Base-by-base conservation (phyloP, 2,329 filamentous ascomycete species). In the Cytospora chrysosperma region DNA sequence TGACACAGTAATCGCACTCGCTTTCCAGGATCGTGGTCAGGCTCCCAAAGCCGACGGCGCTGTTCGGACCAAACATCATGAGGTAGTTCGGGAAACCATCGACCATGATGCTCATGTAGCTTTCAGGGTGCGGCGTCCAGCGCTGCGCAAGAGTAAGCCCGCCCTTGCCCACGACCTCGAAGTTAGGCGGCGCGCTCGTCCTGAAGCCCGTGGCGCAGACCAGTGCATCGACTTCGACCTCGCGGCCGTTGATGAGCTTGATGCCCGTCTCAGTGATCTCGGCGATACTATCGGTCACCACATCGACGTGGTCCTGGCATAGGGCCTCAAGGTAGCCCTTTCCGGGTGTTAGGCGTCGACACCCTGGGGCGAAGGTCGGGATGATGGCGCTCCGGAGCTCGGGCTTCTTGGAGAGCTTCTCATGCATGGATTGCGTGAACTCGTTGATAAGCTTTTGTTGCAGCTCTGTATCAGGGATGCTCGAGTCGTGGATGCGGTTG, bases 11-110 rank as follows among this genome's bases (percentile, higher is more conserved):
- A 65, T 85, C 82, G 47, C 74, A 78, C 67, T 78, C 78, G 72
- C 75, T 72, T 68, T 83, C 81, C 59, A 82, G 74, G 52, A 82
- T 80, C 59, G 74, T 75, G 51, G 76, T 78, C 56, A 83, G 72
- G 37, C 75, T 78, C 8, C 81, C 81, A 53, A 77, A 76, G 24
- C 81, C 81, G 62, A 82, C 77, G 49, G 75, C 75, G 24, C 75
- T 76, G 70, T 82, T 83, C 47, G 81, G 81, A 0, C 81, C 81
- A 52, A 80, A 75, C 70, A 81, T 75, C 69, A 82, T 75, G 51
- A 83, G 74, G 64, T 77, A 76, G 72, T 83, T 84, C 4, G 81
- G 81, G 67, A 83, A 82, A 5, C 73, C 71, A 67, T 81, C 78
- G 43, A 79, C 75, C 21, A 77, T 75, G 0, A 83, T 57, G 2